Evolutionary conservation across 2,329 filamentous ascomycete species (phyloP).

Genomic region (Alternaria infectoria): DNA sequence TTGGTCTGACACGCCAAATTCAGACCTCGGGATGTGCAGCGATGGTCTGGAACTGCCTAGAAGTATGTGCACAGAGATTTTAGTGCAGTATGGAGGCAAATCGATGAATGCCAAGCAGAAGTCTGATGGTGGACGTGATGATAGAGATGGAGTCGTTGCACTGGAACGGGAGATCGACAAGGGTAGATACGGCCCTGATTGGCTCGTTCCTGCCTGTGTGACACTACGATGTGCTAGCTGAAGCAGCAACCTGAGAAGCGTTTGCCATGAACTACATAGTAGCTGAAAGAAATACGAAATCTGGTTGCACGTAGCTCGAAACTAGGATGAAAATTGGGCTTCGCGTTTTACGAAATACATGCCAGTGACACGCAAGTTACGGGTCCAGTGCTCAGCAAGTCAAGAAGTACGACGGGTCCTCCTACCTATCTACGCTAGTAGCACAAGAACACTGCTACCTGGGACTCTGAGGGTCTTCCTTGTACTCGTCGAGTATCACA

Average conservation of each 20-base stretch:
- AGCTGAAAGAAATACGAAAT: neutral
- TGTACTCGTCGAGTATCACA: neutral
- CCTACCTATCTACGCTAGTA: neutral
- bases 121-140: neutral
- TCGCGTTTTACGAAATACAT: neutral
- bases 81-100: neutral
- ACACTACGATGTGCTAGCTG: neutral
- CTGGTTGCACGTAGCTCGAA: neutral
- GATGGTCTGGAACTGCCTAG: neutral
- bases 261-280: neutral
- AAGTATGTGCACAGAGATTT: neutral
- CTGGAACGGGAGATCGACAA: constrained; percentile 2
- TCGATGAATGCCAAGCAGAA: neutral
- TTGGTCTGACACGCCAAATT: neutral
- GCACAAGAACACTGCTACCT: neutral
- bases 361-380: neutral
- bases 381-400: neutral
- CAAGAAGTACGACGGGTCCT: neutral
- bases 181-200: constrained; percentile 5
- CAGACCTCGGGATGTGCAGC: neutral
- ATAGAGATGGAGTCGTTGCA: constrained; percentile 1
- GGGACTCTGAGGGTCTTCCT: neutral
- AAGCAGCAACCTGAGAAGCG: neutral
- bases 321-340: neutral
- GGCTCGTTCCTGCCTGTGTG: neutral